These are phyloP conservation scores for Metschnikowia kofuensis DNA, from an alignment of 805 yeast species.

Conservation along the genomic window DNA sequence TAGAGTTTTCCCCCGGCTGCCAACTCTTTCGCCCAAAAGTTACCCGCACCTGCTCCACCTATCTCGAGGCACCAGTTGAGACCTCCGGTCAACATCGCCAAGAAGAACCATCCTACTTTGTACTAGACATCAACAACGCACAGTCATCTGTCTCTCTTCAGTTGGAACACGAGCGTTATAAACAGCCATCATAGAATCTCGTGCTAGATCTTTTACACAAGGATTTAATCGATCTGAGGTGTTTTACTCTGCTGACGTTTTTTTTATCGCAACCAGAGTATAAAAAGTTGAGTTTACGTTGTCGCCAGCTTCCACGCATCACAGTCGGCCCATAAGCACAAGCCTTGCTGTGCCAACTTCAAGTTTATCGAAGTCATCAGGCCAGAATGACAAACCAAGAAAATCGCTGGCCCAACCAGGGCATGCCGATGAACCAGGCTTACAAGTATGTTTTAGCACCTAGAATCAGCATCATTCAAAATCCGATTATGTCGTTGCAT, in stretches of 20 bases:
- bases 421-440: slow-evolving; percentile 40
- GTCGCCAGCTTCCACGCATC: not conserved
- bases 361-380: no score
- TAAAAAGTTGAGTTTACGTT: not conserved
- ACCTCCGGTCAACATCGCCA: slow-evolving; percentile 5
- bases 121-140: not conserved
- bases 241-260: slow-evolving; percentile 2
- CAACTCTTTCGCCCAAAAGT: slow-evolving; percentile 6
- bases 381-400: slow-evolving; percentile 36
- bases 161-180: slow-evolving; percentile 1
- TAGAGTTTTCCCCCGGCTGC: slow-evolving; percentile 5
- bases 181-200: not conserved
- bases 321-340: no score
- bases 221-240: not conserved
- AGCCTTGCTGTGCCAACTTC: no score
- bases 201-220: not conserved
- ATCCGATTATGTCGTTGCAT: not conserved
- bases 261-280: not conserved
- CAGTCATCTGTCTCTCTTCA: not conserved
- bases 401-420: slow-evolving; percentile 43
- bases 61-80: slow-evolving; percentile 9
- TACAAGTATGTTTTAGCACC: slow-evolving; percentile 37
- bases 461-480: not conserved
- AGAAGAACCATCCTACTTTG: not conserved
- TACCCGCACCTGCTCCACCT: slow-evolving; percentile 14